Evolutionary conservation across 2,329 filamentous ascomycete genomes (phyloP).

Genomic region (Alternaria burnsii): DNA sequence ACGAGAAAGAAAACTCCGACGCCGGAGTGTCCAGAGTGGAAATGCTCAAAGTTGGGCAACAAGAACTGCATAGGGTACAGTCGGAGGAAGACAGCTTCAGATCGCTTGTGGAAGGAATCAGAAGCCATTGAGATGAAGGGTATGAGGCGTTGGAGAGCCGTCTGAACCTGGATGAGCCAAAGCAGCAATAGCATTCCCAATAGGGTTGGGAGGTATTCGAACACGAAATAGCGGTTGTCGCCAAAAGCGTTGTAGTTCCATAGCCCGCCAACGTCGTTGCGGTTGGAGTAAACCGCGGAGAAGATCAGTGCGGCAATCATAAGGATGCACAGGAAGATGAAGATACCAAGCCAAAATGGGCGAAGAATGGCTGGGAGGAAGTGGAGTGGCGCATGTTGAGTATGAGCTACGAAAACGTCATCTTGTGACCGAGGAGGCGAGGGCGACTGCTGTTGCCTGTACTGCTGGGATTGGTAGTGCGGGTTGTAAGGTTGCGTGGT

Average conservation of each 20-base stretch:
- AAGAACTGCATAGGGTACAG: constrained; percentile 70
- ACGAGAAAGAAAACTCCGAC: constrained; percentile 72
- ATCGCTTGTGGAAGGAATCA: constrained; percentile 65
- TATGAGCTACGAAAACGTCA: constrained; percentile 60
- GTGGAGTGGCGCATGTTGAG: constrained; percentile 61
- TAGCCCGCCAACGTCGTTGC: constrained; percentile 66
- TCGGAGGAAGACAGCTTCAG: constrained; percentile 70
- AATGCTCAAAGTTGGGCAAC: constrained; percentile 72
- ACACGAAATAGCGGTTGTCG: constrained; percentile 81
- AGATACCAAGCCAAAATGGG: constrained; percentile 67
- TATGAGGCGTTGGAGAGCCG: constrained; percentile 76
- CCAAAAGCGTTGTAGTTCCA: constrained; percentile 74
- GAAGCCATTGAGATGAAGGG: constrained; percentile 83
- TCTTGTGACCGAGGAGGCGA: constrained; percentile 28
- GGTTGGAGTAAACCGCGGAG: constrained; percentile 61
- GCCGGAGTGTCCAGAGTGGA: constrained; percentile 72
- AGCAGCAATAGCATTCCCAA: constrained; percentile 75
- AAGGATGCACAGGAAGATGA: constrained; percentile 69
- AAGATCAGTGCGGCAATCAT: constrained; percentile 79
- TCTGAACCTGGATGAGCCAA: constrained; percentile 78
- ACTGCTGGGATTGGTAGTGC: constrained; percentile 6
- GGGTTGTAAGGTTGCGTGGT: constrained; percentile 9
- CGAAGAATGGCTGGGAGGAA: constrained; percentile 78
- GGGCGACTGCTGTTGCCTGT: constrained; percentile 16
- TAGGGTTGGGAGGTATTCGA: constrained; percentile 83